phyloP scores from a whole-genome alignment of 345 rosid species.

The Rhodamnia argentea region DNA sequence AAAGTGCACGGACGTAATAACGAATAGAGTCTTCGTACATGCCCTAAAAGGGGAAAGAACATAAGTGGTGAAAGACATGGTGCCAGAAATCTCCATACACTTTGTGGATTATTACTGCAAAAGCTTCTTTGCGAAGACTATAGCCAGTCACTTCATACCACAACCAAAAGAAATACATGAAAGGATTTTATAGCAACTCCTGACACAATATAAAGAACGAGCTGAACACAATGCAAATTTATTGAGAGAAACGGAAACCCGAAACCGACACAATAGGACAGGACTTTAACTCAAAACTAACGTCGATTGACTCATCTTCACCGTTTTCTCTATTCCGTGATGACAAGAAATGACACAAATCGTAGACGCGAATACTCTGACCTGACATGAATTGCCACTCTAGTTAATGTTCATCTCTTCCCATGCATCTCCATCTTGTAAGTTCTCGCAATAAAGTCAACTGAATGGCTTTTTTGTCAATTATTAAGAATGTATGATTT shows the following conservation, averaged over 20 bases:
- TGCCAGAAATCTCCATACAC: neutral
- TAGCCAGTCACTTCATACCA: neutral
- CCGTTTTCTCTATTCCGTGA: neutral
- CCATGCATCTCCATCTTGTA: neutral
- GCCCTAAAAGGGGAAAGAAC: slow-evolving; percentile 36
- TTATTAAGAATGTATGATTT: no score
- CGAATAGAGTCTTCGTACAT: slow-evolving; percentile 85
- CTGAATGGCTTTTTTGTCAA: neutral
- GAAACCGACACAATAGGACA: neutral
- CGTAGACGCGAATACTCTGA: neutral
- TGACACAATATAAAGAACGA: neutral
- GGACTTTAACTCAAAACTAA: neutral
- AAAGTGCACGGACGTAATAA: slow-evolving; percentile 93
- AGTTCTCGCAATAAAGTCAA: neutral
- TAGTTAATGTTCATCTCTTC: neutral
- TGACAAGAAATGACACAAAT: neutral
- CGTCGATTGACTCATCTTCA: neutral
- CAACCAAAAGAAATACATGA: neutral
- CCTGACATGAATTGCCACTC: neutral
- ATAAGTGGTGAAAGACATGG: neutral
- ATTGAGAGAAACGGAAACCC: neutral
- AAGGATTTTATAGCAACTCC: neutral
- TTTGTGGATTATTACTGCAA: neutral
- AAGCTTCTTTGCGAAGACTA: neutral
- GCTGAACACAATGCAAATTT: neutral